These are phyloP conservation scores for Penicillium crustosum DNA, from an alignment of 2,329 filamentous ascomycete species.

Conservation along the genomic window DNA sequence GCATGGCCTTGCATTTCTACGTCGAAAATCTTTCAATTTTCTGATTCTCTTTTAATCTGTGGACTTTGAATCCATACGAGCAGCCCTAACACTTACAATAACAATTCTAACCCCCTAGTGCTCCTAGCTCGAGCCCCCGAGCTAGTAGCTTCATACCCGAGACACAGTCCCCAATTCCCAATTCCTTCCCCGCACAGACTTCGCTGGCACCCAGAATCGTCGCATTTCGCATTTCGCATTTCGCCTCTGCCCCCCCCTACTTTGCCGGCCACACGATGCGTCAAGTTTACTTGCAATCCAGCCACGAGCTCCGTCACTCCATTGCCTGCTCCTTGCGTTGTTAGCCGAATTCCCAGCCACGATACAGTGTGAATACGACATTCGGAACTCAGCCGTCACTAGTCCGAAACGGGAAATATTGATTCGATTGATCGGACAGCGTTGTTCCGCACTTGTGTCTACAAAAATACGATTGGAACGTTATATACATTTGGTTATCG, in stretches of 20 bases:
- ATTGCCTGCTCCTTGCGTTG: constrained; percentile 25
- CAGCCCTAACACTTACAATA: constrained; percentile 1
- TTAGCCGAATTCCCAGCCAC: constrained; percentile 16
- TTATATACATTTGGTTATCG: not conserved
- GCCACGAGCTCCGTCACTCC: constrained; percentile 16
- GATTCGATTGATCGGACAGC: constrained; percentile 15
- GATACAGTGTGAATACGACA: not conserved
- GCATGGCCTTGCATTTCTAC: not conserved
- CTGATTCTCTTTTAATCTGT: not conserved
- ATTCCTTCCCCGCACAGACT: constrained; percentile 15
- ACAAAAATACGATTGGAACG: not conserved
- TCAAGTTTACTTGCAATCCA: constrained; percentile 22
- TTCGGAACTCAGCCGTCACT: not conserved
- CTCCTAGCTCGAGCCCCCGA: not conserved
- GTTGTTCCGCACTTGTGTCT: not conserved
- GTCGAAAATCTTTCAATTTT: not conserved
- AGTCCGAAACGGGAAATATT: constrained; percentile 6
- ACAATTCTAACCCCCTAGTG: not conserved
- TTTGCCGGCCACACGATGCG: constrained; percentile 39
- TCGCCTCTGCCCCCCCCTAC: constrained; percentile 19
- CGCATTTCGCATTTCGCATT: constrained; percentile 11
- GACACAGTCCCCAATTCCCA: not conserved
- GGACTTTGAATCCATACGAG: not conserved
- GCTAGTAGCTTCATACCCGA: constrained; percentile 4
- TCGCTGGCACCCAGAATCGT: constrained; percentile 23